Evolutionary conservation across 2,329 filamentous ascomycete genomes (phyloP).

Genomic region (Venturia pyrina): DNA sequence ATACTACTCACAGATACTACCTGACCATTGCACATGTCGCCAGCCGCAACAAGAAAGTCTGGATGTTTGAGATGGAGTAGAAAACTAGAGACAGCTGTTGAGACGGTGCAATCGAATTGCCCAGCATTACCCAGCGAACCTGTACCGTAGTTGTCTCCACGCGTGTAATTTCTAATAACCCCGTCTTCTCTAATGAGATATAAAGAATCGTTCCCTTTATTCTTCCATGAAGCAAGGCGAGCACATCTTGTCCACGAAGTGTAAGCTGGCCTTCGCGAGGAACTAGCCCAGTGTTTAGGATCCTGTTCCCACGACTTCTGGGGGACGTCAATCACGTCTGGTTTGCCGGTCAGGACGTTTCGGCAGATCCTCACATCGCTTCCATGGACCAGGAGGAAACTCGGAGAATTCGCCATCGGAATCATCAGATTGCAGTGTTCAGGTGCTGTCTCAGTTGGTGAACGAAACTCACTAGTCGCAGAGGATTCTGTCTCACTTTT

Average conservation of each 20-base stretch:
- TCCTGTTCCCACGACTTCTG: slow-evolving; percentile 28
- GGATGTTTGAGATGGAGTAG: slow-evolving; percentile 52
- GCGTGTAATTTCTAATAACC: slow-evolving; percentile 52
- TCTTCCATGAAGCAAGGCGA: slow-evolving; percentile 46
- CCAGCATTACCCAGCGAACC: slow-evolving; percentile 38
- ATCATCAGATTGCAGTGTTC: slow-evolving; percentile 11
- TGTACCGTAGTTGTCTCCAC: slow-evolving; percentile 21
- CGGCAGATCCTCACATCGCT: slow-evolving; percentile 28
- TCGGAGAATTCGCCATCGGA: slow-evolving; percentile 7
- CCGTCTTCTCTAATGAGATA: slow-evolving; percentile 88
- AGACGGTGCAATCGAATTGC: slow-evolving; percentile 62
- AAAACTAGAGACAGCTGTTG: slow-evolving; percentile 67
- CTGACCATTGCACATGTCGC: slow-evolving; percentile 67
- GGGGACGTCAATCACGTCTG: slow-evolving; percentile 16
- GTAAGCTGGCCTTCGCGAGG: slow-evolving; percentile 51
- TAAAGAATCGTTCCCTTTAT: slow-evolving; percentile 62
- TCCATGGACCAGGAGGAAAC: slow-evolving; percentile 15
- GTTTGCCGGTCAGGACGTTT: slow-evolving; percentile 30
- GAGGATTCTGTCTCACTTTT: slow-evolving; percentile 5
- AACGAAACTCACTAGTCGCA: slow-evolving; percentile 3
- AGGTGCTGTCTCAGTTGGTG: slow-evolving; percentile 4
- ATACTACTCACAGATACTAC: not conserved
- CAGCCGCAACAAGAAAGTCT: slow-evolving; percentile 72
- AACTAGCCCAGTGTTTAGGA: slow-evolving; percentile 20
- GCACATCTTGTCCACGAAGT: slow-evolving; percentile 74